phyloP scores from a whole-genome alignment of 2,329 filamentous ascomycete species.

The Colletotrichum filicis region DNA sequence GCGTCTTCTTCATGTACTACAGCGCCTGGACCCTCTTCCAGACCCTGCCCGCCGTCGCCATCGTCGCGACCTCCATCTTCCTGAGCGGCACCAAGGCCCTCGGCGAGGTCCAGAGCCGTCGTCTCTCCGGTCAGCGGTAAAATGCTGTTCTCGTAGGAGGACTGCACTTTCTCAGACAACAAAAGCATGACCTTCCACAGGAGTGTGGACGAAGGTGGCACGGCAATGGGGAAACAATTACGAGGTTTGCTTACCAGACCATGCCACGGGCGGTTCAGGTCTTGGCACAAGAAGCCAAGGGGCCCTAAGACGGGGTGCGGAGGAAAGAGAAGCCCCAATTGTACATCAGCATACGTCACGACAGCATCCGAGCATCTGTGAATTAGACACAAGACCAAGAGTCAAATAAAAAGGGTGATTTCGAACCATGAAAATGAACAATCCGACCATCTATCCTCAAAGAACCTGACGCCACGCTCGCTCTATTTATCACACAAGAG shows the following conservation, averaged over 20 bases:
- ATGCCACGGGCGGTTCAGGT: not conserved
- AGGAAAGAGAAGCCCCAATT: not conserved
- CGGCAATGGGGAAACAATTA: not conserved
- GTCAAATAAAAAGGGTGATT: slow-evolving; percentile 12
- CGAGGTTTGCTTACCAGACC: not conserved
- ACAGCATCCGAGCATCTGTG: slow-evolving; percentile 32
- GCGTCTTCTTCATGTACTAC: slow-evolving; percentile 95
- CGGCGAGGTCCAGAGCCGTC: slow-evolving; percentile 90
- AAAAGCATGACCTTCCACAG: not conserved
- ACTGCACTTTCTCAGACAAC: not conserved
- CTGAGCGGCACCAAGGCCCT: slow-evolving; percentile 90
- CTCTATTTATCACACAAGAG: not conserved
- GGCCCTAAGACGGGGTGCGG: not conserved
- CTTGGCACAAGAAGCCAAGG: not conserved
- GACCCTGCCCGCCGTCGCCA: slow-evolving; percentile 77
- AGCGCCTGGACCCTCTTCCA: slow-evolving; percentile 92
- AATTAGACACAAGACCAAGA: slow-evolving; percentile 23
- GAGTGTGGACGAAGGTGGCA: not conserved
- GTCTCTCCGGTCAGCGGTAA: slow-evolving; percentile 78
- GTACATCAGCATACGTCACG: slow-evolving; percentile 32
- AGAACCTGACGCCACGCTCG: slow-evolving; percentile 13
- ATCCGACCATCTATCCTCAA: not conserved
- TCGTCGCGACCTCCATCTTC: slow-evolving; percentile 78
- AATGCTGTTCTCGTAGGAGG: slow-evolving; percentile 20
- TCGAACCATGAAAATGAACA: not conserved